Base-by-base conservation (phyloP, 306 rosid species). In the Cyclanthera cordifolia region DNA sequence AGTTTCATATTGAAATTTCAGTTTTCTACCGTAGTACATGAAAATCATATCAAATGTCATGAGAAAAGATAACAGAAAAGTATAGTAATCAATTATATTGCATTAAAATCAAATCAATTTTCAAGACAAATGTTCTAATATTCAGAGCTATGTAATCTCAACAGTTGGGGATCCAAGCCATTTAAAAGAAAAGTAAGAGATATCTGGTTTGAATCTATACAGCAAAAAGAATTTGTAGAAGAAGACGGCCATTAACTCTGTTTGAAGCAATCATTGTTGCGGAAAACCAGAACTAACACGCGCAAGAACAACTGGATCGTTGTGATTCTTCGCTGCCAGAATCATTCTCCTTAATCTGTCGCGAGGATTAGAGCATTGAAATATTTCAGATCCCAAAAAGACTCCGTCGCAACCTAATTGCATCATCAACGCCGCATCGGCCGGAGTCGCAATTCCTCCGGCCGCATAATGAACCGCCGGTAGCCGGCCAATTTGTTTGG, bases 331-430 rank as follows among this genome's bases (percentile, higher is more conserved):
- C 25, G 86, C 90, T 17, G 88, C 90, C 61, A 78, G 77, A 32
- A 86, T 68, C 14, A 90, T 83, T 13, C 86, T 86, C 23, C 82
- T 75, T 14, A 88, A 81, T 15, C 89, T 84, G 59, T 85, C 82
- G 47, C 76, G 78, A 21, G 87, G 86, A 74, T 90, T 82, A 3
- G 74, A 32, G 21, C 76, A 74, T 4, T 67, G 46, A 63, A 90
- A 90, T 72, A 86, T 60, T 59, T 86, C 90, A 2, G 78, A 73
- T 51, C 84, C 90, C 16, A 86, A 69, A 43, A 88, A 80, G 21
- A 90, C 86, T 5, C 97, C 97, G 16, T 88, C 89, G 68, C 97
- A 88, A 0, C 97, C 97, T 47, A 90, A 63, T 30, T 90, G 97
- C 97, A 88, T 88, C 95, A 90, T 76, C 76, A 90, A 39, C 11